Evolutionary conservation across 805 yeast species (phyloP), one percentile per base, ranked within the genome.

Genomic region (Novakomyces olei): DNA sequence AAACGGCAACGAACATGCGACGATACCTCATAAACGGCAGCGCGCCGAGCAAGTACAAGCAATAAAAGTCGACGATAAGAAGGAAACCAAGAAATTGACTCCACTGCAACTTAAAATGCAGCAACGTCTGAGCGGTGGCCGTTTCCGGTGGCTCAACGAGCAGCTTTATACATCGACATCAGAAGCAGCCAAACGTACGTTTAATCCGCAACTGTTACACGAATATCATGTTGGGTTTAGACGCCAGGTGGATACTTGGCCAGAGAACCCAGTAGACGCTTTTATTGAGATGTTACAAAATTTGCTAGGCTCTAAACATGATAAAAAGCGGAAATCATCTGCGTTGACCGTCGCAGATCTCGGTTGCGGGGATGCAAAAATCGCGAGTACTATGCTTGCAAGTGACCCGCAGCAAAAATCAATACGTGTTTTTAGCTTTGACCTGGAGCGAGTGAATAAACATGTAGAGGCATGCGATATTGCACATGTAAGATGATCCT

Each of bases 281-380:
- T 77, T 81, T 54, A 83, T 79, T 2, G 58, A 67, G 6, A 78
- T 75, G 44, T 62, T 88, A 35, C 67, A 67, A 38, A 35, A 27
- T 15, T 17, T 29, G 18, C 19, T 36, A 14, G 34, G 34, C 25
- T 16, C 38, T 5, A 44, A 37, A 19, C 47, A 58, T 0, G 41
- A 54, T 1, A 94, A 94, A 1, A 65, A 61, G 29, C 49, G 44
- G 28, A 51, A 55, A n/a, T 54, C 53, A 31, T 69, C 68, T 35
- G 63, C 64, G 37, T 70, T 85, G 24, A 80, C 76, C 3, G 65
- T 88, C 37, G 95, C 96, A 0, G 98, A 88, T 55, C 85, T 88
- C 96, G 99, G 98, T 7, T 88, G 98, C 52, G 99, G 98, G 35
- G 98, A 88, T 53, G 98, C 96, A 0, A 76, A 77, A 44, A 62